phyloP scores from a whole-genome alignment of 371 early-diverging fungal species.

The Quaeritorhiza haematococci region DNA sequence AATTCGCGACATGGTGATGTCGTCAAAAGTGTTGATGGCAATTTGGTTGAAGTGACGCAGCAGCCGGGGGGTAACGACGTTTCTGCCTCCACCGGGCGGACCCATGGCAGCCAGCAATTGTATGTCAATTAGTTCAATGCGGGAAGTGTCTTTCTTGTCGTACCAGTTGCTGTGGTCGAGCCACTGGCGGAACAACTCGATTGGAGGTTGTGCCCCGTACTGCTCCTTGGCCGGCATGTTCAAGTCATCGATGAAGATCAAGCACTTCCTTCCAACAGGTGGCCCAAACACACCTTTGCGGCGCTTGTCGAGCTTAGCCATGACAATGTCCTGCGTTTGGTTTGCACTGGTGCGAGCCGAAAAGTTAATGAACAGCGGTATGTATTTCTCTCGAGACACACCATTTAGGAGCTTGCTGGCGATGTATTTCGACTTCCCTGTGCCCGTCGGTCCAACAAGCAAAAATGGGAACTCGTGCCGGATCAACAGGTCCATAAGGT shows the following conservation, averaged over 20 bases:
- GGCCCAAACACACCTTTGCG: conserved; percentile 54
- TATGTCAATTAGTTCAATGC: conserved; percentile 46
- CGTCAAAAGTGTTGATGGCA: conserved; percentile 52
- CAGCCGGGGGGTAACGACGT: conserved; percentile 48
- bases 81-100: conserved; percentile 50
- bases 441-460: conserved; percentile 58
- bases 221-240: conserved; percentile 56
- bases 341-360: conserved; percentile 47
- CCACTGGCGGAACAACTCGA: conserved; percentile 54
- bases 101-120: conserved; percentile 52
- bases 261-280: conserved; percentile 38
- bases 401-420: conserved; percentile 45
- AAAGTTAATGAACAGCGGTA: conserved; percentile 49
- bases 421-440: conserved; percentile 59
- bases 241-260: conserved; percentile 54
- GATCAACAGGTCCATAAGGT: conserved; percentile 46
- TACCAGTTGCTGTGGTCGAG: conserved; percentile 59
- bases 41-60: conserved; percentile 54
- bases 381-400: conserved; percentile 36
- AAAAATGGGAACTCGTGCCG: conserved; percentile 37
- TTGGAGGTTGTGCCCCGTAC: conserved; percentile 58
- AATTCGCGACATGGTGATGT: conserved; percentile 42
- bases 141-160: conserved; percentile 51
- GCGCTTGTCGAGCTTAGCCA: conserved; percentile 54
- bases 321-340: conserved; percentile 52